Evolutionary conservation across 768 basidiomycete genomes (phyloP).

Genomic region (Pisolithus tinctorius): DNA sequence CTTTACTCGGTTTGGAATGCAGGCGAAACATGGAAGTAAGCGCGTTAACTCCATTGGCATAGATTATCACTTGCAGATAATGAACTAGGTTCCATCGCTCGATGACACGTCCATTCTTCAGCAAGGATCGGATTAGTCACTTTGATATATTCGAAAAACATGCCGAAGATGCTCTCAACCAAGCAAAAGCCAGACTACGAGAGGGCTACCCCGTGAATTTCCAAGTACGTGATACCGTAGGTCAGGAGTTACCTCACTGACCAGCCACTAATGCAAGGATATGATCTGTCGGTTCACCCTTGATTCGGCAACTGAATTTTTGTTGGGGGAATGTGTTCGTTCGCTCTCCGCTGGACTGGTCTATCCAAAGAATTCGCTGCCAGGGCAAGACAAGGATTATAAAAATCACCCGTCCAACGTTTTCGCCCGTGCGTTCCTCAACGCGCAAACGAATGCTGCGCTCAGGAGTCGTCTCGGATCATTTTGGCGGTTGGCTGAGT

Average conservation of each 20-base stretch:
- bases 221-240: slow-evolving; percentile 31
- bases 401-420: slow-evolving; percentile 29
- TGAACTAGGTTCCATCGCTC: slow-evolving; percentile 46
- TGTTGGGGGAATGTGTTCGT: slow-evolving; percentile 43
- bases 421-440: slow-evolving; percentile 45
- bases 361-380: slow-evolving; percentile 32
- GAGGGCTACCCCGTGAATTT: slow-evolving; percentile 49
- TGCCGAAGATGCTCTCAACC: slow-evolving; percentile 37
- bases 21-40: slow-evolving; percentile 57
- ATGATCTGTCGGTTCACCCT: slow-evolving; percentile 51
- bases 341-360: slow-evolving; percentile 43
- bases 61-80: neutral
- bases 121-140: slow-evolving; percentile 43
- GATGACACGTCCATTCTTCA: slow-evolving; percentile 60
- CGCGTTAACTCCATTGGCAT: neutral
- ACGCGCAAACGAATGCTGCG: slow-evolving; percentile 38
- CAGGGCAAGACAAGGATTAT: slow-evolving; percentile 6
- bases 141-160: slow-evolving; percentile 52
- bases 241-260: neutral
- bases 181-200: slow-evolving; percentile 35
- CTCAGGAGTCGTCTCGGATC: slow-evolving; percentile 35
- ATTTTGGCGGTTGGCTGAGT: slow-evolving; percentile 48
- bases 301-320: slow-evolving; percentile 53
- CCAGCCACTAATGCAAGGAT: slow-evolving; percentile 29
- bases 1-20: neutral